A percentile compares a stretch with the other conserved stretches of the same genome.
phyloP scores from a whole-genome alignment of 805 yeast genomes.

The Starmerella sp. region DNA sequence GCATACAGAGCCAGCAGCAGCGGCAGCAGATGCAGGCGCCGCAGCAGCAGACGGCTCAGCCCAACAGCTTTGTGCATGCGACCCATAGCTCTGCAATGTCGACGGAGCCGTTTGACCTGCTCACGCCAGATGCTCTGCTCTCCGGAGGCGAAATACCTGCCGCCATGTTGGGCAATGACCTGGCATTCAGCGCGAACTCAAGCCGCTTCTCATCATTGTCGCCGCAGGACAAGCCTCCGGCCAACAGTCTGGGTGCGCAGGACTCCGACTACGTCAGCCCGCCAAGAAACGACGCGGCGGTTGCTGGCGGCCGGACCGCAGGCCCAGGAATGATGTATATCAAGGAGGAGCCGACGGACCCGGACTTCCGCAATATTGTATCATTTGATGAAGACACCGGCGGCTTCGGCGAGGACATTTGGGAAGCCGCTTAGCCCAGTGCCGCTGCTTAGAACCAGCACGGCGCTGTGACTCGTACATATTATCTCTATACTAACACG shows the following conservation, averaged over 20 bases:
- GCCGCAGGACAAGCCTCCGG: neutral
- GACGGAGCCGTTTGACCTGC: neutral
- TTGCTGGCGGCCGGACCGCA: neutral
- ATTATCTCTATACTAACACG: neutral
- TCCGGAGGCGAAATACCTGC: neutral
- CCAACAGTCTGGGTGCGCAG: neutral
- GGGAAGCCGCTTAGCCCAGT: neutral
- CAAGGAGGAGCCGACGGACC: slow-evolving; percentile 1
- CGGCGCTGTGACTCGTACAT: neutral
- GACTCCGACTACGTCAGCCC: neutral
- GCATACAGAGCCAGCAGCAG: neutral
- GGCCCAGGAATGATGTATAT: neutral
- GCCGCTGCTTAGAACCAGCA: neutral
- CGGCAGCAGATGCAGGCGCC: neutral
- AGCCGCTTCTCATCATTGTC: slow-evolving; percentile 2
- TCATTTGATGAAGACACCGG: neutral
- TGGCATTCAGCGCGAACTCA: slow-evolving; percentile 3
- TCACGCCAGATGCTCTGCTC: neutral
- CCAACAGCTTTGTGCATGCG: neutral
- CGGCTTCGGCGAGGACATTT: neutral
- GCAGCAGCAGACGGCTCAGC: neutral
- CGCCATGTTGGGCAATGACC: neutral
- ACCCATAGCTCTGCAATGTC: neutral
- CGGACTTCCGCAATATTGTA: slow-evolving; percentile 1
- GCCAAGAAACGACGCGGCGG: neutral